Base-by-base conservation (phyloP, 768 basidiomycete species). In the Tephrocybe sp. region DNA sequence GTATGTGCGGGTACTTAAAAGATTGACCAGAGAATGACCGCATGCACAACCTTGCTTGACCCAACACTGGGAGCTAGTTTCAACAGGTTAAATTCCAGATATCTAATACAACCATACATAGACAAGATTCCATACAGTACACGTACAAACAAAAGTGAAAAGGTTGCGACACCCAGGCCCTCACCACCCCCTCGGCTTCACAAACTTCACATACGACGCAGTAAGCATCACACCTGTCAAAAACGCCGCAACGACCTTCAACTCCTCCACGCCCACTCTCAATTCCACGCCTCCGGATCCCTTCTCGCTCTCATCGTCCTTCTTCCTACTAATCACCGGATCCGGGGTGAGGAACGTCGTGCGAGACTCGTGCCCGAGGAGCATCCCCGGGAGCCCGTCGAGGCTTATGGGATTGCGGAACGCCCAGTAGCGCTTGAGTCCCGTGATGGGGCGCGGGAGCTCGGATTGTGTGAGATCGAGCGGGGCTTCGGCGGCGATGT, bases 361-460 rank as follows among this genome's bases (percentile, higher is more conserved):
- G 34, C 32, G 23, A 7, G 60, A 63, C 12, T 57, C 31, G 30
- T 54, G 50, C 8, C 73, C 77, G 4, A 52, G 39, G 5, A 54
- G 39, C 34, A 85, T 56, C 0, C 69, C 83, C 0, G 80, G 77
- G 6, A 86, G 70, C 8, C 83, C 83, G 54, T 85, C 83, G 16
- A 84, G 57, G 50, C 82, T 84, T 32, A 57, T 62, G 6, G 65
- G 33, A 55, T 87, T 87, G 44, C 72, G 68, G 7, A 59, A 60
- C 16, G 59, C 60, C 83, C 84, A 86, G 68, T 82, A 86, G 2
- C 69, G 61, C 58, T 73, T 78, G 58, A 85, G 70, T 1, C 82
- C 83, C 3, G 72, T 68, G 5, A 39, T 36, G 16, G 60, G 58
- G 6, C 44, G 53, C 4, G 58, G 56, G 1, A 48, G 39, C 14